Evolutionary conservation across 768 basidiomycete genomes (phyloP).

Genomic region (Tephrocybe rancida): DNA sequence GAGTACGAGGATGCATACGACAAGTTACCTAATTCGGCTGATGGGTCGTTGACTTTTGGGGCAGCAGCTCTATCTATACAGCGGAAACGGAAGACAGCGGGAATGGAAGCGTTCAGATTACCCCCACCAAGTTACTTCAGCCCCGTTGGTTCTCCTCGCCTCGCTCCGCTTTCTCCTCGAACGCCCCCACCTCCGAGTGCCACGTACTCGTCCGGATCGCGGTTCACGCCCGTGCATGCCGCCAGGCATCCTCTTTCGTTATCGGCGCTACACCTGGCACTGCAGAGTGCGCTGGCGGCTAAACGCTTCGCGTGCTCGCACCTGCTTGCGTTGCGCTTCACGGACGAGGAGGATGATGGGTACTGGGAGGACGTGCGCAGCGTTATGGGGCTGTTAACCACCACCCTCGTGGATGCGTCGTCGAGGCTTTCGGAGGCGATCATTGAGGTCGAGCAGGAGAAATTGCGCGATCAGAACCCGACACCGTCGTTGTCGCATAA

Average conservation of each 20-base stretch:
- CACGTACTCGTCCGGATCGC: constrained; percentile 50
- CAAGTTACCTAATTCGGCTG: constrained; percentile 16
- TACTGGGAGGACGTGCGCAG: constrained; percentile 88
- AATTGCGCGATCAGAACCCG: constrained; percentile 51
- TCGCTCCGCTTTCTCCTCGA: constrained; percentile 31
- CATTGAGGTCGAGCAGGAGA: constrained; percentile 57
- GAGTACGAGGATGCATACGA: constrained; percentile 22
- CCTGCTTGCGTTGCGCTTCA: constrained; percentile 76
- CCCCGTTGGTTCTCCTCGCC: constrained; percentile 22
- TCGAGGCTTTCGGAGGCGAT: constrained; percentile 64
- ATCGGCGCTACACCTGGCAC: constrained; percentile 57
- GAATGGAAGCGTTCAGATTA: constrained; percentile 50
- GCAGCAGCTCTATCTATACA: constrained; percentile 63
- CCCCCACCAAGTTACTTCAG: constrained; percentile 36
- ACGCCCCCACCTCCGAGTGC: constrained; percentile 32
- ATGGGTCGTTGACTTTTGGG: constrained; percentile 48
- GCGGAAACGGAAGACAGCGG: constrained; percentile 51
- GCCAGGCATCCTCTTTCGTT: constrained; percentile 70
- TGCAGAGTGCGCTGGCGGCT: constrained; percentile 69
- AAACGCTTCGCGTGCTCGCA: constrained; percentile 82
- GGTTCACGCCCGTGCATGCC: constrained; percentile 62
- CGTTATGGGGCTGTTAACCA: constrained; percentile 71
- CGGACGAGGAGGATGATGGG: constrained; percentile 66
- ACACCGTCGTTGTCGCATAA: constrained; percentile 30
- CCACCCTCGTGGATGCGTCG: constrained; percentile 66